phyloP scores from a whole-genome alignment of 2,329 filamentous ascomycete species.

The Cadophora gregata region DNA sequence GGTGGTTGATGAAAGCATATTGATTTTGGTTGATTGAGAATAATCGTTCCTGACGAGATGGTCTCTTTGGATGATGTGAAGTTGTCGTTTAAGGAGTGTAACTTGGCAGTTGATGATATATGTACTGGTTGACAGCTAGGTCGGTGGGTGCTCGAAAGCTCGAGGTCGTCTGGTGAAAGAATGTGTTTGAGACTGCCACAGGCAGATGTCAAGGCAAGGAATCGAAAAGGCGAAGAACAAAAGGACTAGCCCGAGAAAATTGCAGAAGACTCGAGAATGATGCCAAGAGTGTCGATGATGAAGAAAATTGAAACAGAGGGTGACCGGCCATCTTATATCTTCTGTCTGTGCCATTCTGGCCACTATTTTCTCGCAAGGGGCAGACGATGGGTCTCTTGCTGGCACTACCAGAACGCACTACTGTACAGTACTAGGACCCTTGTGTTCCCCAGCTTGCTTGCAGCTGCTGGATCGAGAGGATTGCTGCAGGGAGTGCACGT shows the following conservation, averaged over 20 bases:
- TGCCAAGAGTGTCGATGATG: constrained; percentile 29
- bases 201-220: constrained; percentile 27
- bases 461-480: constrained; percentile 23
- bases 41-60: constrained; percentile 39
- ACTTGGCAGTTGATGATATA: constrained; percentile 14
- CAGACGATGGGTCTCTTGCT: neutral
- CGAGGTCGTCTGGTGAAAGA: constrained; percentile 27
- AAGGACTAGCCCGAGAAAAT: constrained; percentile 35
- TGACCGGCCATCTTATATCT: constrained; percentile 31
- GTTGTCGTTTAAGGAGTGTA: constrained; percentile 19
- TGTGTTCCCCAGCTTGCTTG: constrained; percentile 27
- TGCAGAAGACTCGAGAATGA: constrained; percentile 25
- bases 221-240: constrained; percentile 24
- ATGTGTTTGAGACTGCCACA: constrained; percentile 29
- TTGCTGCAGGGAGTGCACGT: constrained; percentile 26
- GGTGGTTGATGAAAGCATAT: constrained; percentile 57
- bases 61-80: constrained; percentile 24
- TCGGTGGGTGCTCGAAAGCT: constrained; percentile 20
- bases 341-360: constrained; percentile 27
- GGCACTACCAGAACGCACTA: constrained; percentile 2
- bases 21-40: constrained; percentile 32
- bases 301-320: constrained; percentile 25
- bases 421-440: constrained; percentile 18
- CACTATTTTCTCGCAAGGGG: constrained; percentile 16
- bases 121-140: constrained; percentile 6